A percentile compares a stretch with the other conserved stretches of the same genome.
Conservation (phyloP, 164 flowering plant genomes). For the Vitis cinerea region DNA sequence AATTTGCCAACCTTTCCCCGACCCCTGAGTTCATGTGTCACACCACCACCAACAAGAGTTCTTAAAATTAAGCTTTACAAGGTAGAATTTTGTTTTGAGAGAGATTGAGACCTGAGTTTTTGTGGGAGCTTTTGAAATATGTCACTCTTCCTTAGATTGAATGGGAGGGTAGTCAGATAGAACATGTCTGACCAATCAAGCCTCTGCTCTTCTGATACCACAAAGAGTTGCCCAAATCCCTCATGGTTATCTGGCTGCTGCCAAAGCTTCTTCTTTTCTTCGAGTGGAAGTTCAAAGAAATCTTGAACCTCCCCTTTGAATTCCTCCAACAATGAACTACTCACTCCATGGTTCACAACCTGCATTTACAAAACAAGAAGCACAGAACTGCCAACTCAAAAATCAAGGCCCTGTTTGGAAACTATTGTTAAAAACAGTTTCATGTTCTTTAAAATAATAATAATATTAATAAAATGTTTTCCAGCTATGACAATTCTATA, state of each 20-base stretch:
- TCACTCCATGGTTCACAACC: constrained; percentile 37
- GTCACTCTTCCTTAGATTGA: constrained; percentile 15
- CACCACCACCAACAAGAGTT: no score
- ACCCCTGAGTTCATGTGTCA: no score
- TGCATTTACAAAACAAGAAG: not conserved
- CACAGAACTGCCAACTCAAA: no score
- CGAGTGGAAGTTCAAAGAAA: constrained; percentile 32
- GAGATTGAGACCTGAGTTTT: constrained; percentile 19
- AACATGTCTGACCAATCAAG: constrained; percentile 41
- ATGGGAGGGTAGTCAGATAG: constrained; percentile 29
- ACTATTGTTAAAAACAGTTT: no score
- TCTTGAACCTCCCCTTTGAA: constrained; percentile 22
- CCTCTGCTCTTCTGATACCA: constrained; percentile 38
- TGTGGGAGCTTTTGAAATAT: constrained; percentile 32
- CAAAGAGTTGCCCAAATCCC: constrained; percentile 41
- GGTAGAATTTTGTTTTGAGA: no score
- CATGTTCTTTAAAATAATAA: no score
- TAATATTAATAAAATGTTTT: no score
- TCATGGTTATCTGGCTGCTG: constrained; percentile 32
- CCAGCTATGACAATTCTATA: no score
- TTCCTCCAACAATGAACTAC: constrained; percentile 24
- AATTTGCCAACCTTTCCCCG: no score
- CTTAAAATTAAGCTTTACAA: no score
- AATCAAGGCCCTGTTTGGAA: no score
- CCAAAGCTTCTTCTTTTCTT: constrained; percentile 37